phyloP scores from a whole-genome alignment of 768 basidiomycete genomes.

The Mrakia blollopis region DNA sequence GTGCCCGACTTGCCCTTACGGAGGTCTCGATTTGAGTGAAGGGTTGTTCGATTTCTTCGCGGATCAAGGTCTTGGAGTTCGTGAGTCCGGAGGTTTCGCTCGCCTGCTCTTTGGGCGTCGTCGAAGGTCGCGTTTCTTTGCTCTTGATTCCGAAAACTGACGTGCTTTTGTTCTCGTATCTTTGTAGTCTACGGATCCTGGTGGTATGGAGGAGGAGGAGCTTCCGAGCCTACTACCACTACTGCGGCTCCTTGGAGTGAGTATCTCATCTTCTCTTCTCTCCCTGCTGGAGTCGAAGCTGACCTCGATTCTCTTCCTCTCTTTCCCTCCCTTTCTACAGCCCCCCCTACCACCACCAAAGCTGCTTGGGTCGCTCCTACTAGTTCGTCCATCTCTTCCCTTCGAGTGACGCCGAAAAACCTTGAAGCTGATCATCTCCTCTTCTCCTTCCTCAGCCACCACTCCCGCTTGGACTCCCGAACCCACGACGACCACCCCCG shows the following conservation, averaged over 20 bases:
- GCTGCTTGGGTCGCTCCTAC: conserved; percentile 19
- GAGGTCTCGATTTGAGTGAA: conserved; percentile 25
- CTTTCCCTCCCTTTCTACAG: not conserved
- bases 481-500: conserved; percentile 13
- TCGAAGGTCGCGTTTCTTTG: no score
- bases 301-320: not conserved
- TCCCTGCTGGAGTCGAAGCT: not conserved
- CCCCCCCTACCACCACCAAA: conserved; percentile 29
- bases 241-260: conserved; percentile 25
- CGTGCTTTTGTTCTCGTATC: not conserved
- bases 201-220: conserved; percentile 26
- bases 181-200: conserved; percentile 24
- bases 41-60: conserved; percentile 22
- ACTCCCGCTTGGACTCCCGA: conserved; percentile 23
- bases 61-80: conserved; percentile 16
- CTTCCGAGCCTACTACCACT: conserved; percentile 8
- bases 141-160: not conserved
- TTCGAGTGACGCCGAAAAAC: not conserved
- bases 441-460: not conserved
- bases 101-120: no score
- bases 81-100: conserved; percentile 9
- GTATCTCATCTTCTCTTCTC: not conserved
- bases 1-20: conserved; percentile 30
- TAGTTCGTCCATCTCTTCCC: not conserved
- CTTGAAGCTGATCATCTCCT: not conserved